Percentiles rank a stretch among this genome's conserved stretches.
Evolutionary conservation across 148 eudicot species (phyloP).

Genomic region (Chenopodium album): DNA sequence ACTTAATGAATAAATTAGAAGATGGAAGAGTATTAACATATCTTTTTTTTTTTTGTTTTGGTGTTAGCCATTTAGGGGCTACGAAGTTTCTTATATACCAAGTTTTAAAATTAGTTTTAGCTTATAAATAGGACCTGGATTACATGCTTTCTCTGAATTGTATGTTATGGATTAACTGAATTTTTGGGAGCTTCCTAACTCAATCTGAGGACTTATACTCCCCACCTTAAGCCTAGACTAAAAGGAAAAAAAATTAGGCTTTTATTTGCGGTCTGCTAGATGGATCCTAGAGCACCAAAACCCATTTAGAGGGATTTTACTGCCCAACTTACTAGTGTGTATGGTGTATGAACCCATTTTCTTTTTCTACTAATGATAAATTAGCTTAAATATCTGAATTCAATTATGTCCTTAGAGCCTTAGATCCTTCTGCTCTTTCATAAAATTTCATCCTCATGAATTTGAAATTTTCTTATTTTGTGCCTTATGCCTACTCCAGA

Average conservation of each 20-base stretch:
- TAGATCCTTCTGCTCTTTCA: background rate
- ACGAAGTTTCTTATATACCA: no score
- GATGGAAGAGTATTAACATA: no score
- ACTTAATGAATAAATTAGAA: no score
- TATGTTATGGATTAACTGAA: background rate
- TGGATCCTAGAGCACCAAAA: background rate
- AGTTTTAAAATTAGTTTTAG: no score
- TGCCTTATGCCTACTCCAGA: background rate
- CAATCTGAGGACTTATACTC: background rate
- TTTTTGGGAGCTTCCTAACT: background rate
- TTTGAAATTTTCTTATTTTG: background rate
- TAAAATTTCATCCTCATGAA: background rate
- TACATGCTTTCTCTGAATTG: background rate
- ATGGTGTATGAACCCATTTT: background rate
- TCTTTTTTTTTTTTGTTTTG: no score
- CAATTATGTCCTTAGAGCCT: background rate
- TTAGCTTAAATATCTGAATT: background rate
- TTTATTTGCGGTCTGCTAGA: background rate
- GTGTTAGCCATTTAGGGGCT: background rate
- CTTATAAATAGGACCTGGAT: background rate
- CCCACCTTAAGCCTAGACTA: background rate
- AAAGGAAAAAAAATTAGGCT: background rate
- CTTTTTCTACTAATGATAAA: background rate
- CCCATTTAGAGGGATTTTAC: background rate
- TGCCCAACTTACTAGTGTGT: background rate